phyloP scores from a whole-genome alignment of 2,329 filamentous ascomycete species.

The Sclerotinia trifoliorum region DNA sequence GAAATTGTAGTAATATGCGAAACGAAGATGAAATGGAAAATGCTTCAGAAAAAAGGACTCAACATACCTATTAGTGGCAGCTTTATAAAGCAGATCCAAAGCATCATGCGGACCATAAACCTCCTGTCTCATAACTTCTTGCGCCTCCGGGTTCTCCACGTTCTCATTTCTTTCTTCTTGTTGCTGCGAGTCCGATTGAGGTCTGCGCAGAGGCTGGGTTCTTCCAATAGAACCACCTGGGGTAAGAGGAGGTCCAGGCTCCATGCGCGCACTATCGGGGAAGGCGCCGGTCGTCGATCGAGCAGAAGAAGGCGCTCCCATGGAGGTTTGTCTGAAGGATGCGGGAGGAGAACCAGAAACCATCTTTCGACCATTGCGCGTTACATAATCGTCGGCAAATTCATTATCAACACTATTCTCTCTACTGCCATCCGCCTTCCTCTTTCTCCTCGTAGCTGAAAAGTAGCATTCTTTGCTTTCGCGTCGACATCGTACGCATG shows the following conservation, averaged over 20 bases:
- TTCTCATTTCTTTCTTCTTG: slow-evolving; percentile 51
- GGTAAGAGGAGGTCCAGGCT: slow-evolving; percentile 52
- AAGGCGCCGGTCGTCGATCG: slow-evolving; percentile 33
- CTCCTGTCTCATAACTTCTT: slow-evolving; percentile 64
- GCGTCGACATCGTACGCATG: slow-evolving; percentile 87
- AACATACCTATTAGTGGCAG: slow-evolving; percentile 60
- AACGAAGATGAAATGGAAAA: background rate
- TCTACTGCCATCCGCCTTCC: slow-evolving; percentile 65
- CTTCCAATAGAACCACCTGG: slow-evolving; percentile 65
- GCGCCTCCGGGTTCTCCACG: slow-evolving; percentile 63
- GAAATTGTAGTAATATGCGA: slow-evolving; percentile 31
- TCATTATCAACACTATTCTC: slow-evolving; percentile 48
- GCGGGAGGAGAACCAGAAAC: slow-evolving; percentile 46
- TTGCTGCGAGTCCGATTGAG: slow-evolving; percentile 45
- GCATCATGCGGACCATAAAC: slow-evolving; percentile 93
- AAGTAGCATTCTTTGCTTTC: slow-evolving; percentile 98
- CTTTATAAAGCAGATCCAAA: slow-evolving; percentile 86
- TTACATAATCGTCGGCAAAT: slow-evolving; percentile 59
- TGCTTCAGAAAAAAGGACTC: slow-evolving; percentile 36
- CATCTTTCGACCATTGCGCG: slow-evolving; percentile 73
- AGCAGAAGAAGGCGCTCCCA: slow-evolving; percentile 39
- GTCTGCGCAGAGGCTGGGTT: slow-evolving; percentile 64
- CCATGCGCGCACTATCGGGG: slow-evolving; percentile 37
- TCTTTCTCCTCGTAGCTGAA: slow-evolving; percentile 88
- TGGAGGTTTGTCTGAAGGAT: slow-evolving; percentile 34